Percentiles rank a stretch among this genome's conserved stretches.
Conservation (phyloP, 768 basidiomycete species). For the Mycena rosella region DNA sequence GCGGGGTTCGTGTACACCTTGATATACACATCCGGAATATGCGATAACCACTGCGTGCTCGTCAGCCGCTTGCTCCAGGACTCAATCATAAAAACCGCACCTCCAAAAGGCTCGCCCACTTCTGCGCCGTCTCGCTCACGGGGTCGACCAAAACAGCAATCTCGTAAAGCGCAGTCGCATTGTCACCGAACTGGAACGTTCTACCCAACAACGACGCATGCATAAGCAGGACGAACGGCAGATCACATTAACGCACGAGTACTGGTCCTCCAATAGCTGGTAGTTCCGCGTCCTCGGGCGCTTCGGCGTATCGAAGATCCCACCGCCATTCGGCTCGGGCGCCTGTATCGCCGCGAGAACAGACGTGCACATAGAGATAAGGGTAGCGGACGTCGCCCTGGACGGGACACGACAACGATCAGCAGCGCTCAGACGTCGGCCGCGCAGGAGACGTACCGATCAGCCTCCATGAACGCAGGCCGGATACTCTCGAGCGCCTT, state of each 20-base stretch:
- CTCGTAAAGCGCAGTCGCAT: conserved; percentile 73
- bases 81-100: conserved; percentile 59
- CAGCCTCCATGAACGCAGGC: conserved; percentile 51
- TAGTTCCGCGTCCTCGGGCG: conserved; percentile 74
- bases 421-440: not conserved
- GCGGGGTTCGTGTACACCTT: conserved; percentile 87
- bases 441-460: conserved; percentile 53
- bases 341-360: conserved; percentile 78
- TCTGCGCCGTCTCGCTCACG: conserved; percentile 85
- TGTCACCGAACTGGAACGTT: conserved; percentile 77
- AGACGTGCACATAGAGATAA: conserved; percentile 77
- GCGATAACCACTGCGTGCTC: conserved; percentile 76
- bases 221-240: conserved; percentile 18
- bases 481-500: conserved; percentile 71
- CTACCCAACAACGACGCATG: conserved; percentile 50
- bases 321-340: conserved; percentile 79
- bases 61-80: no score
- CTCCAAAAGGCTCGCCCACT: conserved; percentile 84
- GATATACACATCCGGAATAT: conserved; percentile 73
- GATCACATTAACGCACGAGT: conserved; percentile 84
- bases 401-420: not conserved
- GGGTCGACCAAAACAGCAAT: conserved; percentile 87
- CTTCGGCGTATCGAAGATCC: conserved; percentile 76
- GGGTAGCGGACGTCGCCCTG: conserved; percentile 68
- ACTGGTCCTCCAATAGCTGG: conserved; percentile 65